These are phyloP conservation scores for Alternaria sp. DNA, from an alignment of 2,329 filamentous ascomycete species.

Conservation along the genomic window DNA sequence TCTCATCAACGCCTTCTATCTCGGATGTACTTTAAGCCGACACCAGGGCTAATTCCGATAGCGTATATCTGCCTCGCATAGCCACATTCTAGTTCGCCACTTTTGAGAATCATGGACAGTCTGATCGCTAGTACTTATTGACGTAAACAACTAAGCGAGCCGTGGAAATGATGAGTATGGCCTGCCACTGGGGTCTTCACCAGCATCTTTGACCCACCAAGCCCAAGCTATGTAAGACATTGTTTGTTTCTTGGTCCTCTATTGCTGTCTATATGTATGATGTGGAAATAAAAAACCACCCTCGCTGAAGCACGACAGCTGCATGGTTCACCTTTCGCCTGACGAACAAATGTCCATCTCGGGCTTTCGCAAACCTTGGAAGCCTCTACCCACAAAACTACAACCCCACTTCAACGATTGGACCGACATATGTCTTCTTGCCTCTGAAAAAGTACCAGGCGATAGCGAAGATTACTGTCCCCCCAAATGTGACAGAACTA, in stretches of 20 bases:
- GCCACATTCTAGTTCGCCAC: no score
- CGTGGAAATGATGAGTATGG: neutral
- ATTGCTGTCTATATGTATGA: neutral
- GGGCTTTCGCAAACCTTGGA: neutral
- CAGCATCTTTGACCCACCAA: neutral
- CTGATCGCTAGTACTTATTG: neutral
- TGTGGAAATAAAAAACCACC: neutral
- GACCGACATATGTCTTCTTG: constrained; percentile 27
- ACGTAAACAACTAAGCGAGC: neutral
- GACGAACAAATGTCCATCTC: neutral
- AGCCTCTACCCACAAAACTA: neutral
- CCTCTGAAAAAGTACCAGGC: constrained; percentile 18
- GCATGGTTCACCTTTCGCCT: neutral
- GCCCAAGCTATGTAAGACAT: neutral
- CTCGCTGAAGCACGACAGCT: neutral
- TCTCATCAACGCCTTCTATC: neutral
- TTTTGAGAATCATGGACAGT: no score
- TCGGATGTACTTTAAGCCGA: neutral
- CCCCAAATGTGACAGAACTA: constrained; percentile 25
- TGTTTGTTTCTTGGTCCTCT: neutral
- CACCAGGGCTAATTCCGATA: no score
- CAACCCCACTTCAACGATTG: constrained; percentile 20
- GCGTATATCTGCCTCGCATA: neutral
- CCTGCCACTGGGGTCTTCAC: no score
- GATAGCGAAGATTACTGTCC: constrained; percentile 17